Base-by-base conservation (phyloP, 345 rosid species). In the Geranium rotundifolium region DNA sequence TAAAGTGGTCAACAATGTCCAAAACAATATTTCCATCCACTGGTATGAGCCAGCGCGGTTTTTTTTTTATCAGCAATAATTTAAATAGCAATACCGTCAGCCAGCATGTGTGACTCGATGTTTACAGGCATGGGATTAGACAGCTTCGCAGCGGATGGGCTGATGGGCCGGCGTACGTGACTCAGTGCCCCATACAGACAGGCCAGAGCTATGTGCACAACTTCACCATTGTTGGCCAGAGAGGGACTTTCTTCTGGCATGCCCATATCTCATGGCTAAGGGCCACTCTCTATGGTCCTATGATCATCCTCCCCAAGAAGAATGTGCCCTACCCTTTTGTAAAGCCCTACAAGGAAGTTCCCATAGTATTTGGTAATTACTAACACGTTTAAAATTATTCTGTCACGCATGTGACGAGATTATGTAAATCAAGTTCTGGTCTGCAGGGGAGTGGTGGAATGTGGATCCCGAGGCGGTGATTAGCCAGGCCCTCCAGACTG, bases 1-100 rank as follows among this genome's bases (percentile, higher is more conserved):
- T 60, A 71, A 67, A 31, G 72, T 75, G 12, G 58, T 60, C 54
- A 75, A 71, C 64, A 67, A 75, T 64, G 69, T 67, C 19, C 55
- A 71, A 13, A 71, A 56, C 49, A 75, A 75, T 39, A 41, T 63
- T 55, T 67, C 62, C 57, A 63, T 75, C 58, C 72, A 67, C 19
- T 60, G 78, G 72, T 70, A 75, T 13, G 67, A 15, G 10, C 10
- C 1, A 12, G 9, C 1, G 12, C 37, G 37, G 7, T 2, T 31
- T 7, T 3, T 31, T 31, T 2, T n/a, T n/a, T n/a, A n/a, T n/a
- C n/a, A n/a, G n/a, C n/a, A n/a, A n/a, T n/a, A n/a, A n/a, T n/a
- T n/a, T n/a, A n/a, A n/a, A n/a, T n/a, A n/a, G n/a, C n/a, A n/a
- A n/a, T n/a, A n/a, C n/a, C n/a, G n/a, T n/a, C n/a, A n/a, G n/a